Evolutionary conservation across 1,139 yeast genomes (phyloP).

Genomic region (Protomyces pachydermus): DNA sequence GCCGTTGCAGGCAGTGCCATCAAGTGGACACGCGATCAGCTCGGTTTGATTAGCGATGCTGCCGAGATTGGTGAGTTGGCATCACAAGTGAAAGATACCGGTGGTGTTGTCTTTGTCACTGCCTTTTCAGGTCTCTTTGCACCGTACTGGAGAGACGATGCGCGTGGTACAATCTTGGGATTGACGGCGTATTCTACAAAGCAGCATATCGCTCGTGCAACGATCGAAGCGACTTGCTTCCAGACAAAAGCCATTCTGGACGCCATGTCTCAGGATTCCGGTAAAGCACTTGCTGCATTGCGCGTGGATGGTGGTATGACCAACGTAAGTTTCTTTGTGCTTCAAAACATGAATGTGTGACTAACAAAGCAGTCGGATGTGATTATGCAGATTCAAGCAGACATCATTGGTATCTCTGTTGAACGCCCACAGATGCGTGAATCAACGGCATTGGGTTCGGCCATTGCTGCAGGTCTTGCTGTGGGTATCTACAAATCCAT

Average conservation of each 20-base stretch:
- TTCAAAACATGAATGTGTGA: too few species aligned
- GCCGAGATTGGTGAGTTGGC: conserved; percentile 90
- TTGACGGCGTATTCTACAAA: conserved; percentile 84
- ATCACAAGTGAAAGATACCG: conserved; percentile 70
- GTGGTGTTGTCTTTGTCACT: conserved; percentile 92
- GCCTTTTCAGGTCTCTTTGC: conserved; percentile 93
- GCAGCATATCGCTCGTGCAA: conserved; percentile 87
- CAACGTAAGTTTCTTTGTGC: conserved; percentile 37
- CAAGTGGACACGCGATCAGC: conserved; percentile 90
- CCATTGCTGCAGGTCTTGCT: conserved; percentile 88
- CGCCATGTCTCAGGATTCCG: conserved; percentile 85
- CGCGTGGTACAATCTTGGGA: conserved; percentile 89
- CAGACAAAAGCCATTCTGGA: conserved; percentile 86
- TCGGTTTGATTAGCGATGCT: conserved; percentile 72
- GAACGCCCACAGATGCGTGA: conserved; percentile 77
- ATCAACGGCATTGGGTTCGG: conserved; percentile 95
- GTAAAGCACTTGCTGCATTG: conserved; percentile 48
- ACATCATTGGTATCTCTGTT: conserved; percentile 77
- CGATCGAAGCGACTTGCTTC: conserved; percentile 90
- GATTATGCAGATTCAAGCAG: conserved; percentile 92
- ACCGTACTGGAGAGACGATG: conserved; percentile 92
- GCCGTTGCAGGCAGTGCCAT: conserved; percentile 95
- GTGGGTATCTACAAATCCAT: conserved; percentile 71
- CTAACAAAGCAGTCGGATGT: conserved; percentile 54
- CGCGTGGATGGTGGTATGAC: conserved; percentile 95